These are phyloP conservation scores for Citrus sinensis DNA, from an alignment of 345 rosid species.

Conservation along the genomic window DVS_A1.0 CM039169.1:2698501-2699000, in stretches of 20 bases:
- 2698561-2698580: conserved; percentile 32
- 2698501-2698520: not conserved
- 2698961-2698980: not conserved
- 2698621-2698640: conserved; percentile 15
- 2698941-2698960: not conserved
- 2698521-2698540: conserved; percentile 27
- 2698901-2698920: not conserved
- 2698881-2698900: conserved; percentile 18
- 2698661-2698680: not conserved
- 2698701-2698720: not conserved
- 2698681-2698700: not conserved
- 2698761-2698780: not conserved
- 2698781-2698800: not conserved
- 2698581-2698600: conserved; percentile 21
- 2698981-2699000: not conserved
- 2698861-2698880: not conserved
- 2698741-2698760: not conserved
- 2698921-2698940: conserved; percentile 16
- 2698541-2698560: conserved; percentile 22
- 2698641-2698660: not conserved
- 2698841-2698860: conserved; percentile 1
- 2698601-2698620: not conserved
- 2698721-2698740: not conserved
- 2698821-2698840: not conserved
- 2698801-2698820: not conserved